Conservation (phyloP, 805 yeast genomes). For the Candida stauntonica region DNA sequence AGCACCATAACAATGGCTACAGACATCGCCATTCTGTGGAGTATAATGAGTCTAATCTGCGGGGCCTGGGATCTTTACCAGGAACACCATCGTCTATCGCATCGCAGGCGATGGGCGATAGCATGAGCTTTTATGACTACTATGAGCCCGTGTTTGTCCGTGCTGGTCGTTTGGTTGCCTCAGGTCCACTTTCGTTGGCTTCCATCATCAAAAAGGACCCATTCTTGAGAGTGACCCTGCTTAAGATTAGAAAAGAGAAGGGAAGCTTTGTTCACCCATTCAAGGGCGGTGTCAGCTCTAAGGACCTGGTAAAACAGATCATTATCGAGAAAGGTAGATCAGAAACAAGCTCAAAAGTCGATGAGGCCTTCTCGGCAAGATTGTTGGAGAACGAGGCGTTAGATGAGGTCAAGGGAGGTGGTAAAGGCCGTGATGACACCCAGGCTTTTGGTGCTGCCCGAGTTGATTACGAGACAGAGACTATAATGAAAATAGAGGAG, state of each 20-base stretch:
- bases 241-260: slow-evolving; percentile 29
- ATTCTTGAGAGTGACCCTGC: slow-evolving; percentile 24
- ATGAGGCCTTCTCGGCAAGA: slow-evolving; percentile 29
- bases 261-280: slow-evolving; percentile 8
- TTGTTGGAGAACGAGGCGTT: slow-evolving; percentile 35
- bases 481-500: slow-evolving; percentile 20
- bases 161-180: slow-evolving; percentile 30
- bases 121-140: slow-evolving; percentile 29
- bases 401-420: slow-evolving; percentile 29
- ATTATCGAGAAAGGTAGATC: slow-evolving; percentile 17
- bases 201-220: slow-evolving; percentile 30
- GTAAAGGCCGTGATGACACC: slow-evolving; percentile 10
- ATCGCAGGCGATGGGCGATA: slow-evolving; percentile 1
- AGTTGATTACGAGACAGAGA: slow-evolving; percentile 19
- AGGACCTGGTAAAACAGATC: slow-evolving; percentile 20
- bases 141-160: slow-evolving; percentile 28
- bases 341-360: slow-evolving; percentile 13
- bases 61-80: slow-evolving; percentile 1
- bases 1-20: background rate
- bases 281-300: slow-evolving; percentile 6
- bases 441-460: slow-evolving; percentile 11
- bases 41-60: slow-evolving; percentile 9
- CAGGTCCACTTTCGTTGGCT: slow-evolving; percentile 30
- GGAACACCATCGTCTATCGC: slow-evolving; percentile 4
- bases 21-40: slow-evolving; percentile 3